Base-by-base conservation (phyloP, 352 stramenopile species). In the Pythium phragmiticola region DNA sequence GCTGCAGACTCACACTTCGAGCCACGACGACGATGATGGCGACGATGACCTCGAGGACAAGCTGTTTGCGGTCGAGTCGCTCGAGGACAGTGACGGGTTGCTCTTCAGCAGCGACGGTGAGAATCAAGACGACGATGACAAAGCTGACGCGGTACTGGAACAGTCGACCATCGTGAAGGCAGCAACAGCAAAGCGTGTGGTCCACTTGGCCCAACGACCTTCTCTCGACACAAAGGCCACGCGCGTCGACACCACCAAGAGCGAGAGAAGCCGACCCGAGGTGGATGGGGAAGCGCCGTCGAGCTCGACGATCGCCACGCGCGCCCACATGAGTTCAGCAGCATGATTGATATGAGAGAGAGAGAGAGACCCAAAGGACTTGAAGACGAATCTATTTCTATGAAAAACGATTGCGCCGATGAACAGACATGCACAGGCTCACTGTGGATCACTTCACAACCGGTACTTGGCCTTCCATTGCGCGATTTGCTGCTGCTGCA, bases 381-480 rank as follows among this genome's bases (percentile, higher is more conserved):
- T 16, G 11, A 42, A 42, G 37, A 42, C 6, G 37, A 17, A 16
- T 42, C 11, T 12, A 12, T 42, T 42, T 42, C 37, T 42, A 42
- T 9, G 37, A 12, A 9, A 42, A 42, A 42, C 11, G 13, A 26
- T 49, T 49, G 9, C 43, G 43, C 14, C 23, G 43, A 39, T 39
- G 1, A 6, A 39, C 34, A 39, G 3, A 39, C 34, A 39, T 30
- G 26, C 26, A 30, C 26, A 30, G 26, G 26, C 2, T 30, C 26
- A 30, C 26, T 30, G 26, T 30, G 26, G 26, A 5, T 30, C 26
- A 30, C 26, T 30, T 30, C 4, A 30, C 3, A 5, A 30, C 34
- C 11, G 34, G 51, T 69, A 73, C 49, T 69, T 69, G 23, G 51
- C 41, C 56, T 73, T 73, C 60, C 60, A 73, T 55, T 69, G 57